Base-by-base conservation (phyloP, 257 asterid genomes). In the Gentiana straminea region DNA sequence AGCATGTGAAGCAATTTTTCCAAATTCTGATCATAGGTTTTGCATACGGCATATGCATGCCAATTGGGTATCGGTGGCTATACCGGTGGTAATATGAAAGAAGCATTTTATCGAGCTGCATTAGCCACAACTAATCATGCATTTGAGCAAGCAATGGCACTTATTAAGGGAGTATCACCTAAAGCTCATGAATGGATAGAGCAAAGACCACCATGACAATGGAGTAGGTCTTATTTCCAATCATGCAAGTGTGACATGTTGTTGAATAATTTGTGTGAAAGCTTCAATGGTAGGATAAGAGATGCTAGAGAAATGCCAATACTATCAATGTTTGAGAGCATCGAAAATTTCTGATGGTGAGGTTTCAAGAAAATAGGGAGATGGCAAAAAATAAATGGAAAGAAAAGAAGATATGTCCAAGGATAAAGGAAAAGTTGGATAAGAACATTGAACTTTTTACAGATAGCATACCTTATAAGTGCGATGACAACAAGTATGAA, bases 161-260 rank as follows among this genome's bases (percentile, higher is more conserved):
- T 2, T 3, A 9, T 36, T 0, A 8, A 0, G 1, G 1, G 0
- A 1, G 3, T 36, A 2, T 8, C 35, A 11, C 39, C 1, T 1
- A 33, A 13, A 2, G 24, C 46, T 34, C 45, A 12, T 8, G 3
- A 11, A 12, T 54, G 47, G 46, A 5, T 36, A 1, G 41, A 54
- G 3, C 45, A 54, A 4, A 54, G 36, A 4, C 46, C 32, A 1
- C 36, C 49, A 13, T 0, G 5, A 0, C 37, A 56, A 1, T 39
- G 60, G 60, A 39, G 50, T 41, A 38, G 35, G 8, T 36, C 60
- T 1, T 3, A 35, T 32, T 56, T 56, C 35, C 38, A 9, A 0
- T 2, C 13, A 1, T 35, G 12, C 13, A 56, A 39, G 6, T 56
- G 60, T 39, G 60, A n/a, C 4, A 56, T 56, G 37, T 11, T 39